Conservation (phyloP, 345 rosid species). For the Camelina neglecta region DNA sequence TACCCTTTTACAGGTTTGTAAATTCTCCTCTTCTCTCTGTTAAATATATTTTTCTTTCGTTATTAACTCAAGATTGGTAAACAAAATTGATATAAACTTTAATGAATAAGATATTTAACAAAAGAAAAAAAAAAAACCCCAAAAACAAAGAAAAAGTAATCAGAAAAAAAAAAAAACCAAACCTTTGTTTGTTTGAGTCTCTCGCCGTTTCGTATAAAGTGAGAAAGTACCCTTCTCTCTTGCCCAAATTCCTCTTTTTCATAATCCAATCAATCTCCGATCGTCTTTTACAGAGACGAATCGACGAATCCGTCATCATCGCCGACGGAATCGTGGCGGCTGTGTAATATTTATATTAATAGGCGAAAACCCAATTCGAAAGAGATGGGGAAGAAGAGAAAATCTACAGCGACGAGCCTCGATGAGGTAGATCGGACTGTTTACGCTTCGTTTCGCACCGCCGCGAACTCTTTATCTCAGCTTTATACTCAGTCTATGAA, state of each 20-base stretch:
- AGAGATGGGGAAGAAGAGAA: constrained; percentile 90
- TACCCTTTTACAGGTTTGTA: not conserved
- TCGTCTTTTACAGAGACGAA: not conserved
- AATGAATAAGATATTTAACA: too few species aligned
- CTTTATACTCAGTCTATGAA: constrained; percentile 86
- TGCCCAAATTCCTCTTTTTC: not conserved
- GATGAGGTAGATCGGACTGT: constrained; percentile 98
- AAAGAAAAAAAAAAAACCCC: too few species aligned
- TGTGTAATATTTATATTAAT: not conserved
- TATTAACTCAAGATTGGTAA: not conserved
- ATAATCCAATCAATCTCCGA: constrained; percentile 23
- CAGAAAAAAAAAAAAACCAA: not conserved
- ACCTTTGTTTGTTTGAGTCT: not conserved
- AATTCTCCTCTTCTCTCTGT: not conserved
- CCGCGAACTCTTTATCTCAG: constrained; percentile 90
- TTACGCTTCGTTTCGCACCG: constrained; percentile 84
- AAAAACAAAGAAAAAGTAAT: not conserved
- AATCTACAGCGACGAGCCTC: constrained; percentile 79
- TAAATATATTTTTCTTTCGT: too few species aligned
- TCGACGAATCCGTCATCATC: constrained; percentile 40
- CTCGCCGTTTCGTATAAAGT: constrained; percentile 32
- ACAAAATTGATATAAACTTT: not conserved
- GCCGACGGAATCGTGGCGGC: constrained; percentile 39
- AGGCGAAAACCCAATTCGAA: constrained; percentile 19
- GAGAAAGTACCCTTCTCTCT: not conserved